phyloP scores from a whole-genome alignment of 805 yeast genomes.

The Lipomyces kockii region DNA sequence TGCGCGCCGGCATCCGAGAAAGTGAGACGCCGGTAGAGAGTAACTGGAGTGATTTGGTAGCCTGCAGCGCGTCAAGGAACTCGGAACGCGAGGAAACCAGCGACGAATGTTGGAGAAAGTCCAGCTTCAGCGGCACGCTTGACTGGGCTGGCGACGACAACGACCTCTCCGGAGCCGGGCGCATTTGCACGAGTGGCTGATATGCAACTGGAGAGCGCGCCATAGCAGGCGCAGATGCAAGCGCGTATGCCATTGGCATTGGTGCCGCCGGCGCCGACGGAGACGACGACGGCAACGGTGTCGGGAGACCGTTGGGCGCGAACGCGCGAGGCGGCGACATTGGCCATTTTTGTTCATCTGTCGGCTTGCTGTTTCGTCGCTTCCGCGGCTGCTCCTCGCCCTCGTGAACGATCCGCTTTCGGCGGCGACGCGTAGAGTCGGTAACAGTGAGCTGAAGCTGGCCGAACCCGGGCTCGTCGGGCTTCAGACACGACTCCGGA shows the following conservation, averaged over 20 bases:
- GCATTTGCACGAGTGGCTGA: too few relatives aligned
- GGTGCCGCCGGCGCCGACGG: neutral
- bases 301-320: constrained; percentile 7
- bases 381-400: constrained; percentile 8
- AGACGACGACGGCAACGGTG: constrained; percentile 17
- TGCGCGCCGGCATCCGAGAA: constrained; percentile 9
- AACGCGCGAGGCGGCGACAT: neutral
- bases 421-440: constrained; percentile 37
- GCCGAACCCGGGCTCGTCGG: constrained; percentile 68
- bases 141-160: neutral
- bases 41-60: constrained; percentile 50
- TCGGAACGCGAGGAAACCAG: constrained; percentile 43
- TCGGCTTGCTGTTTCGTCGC: constrained; percentile 12
- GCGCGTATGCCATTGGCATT: neutral
- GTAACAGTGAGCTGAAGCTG: constrained; percentile 51
- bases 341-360: constrained; percentile 4
- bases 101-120: constrained; percentile 24
- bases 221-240: neutral
- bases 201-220: too few relatives aligned
- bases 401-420: constrained; percentile 23
- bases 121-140: constrained; percentile 32
- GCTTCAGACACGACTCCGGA: constrained; percentile 62
- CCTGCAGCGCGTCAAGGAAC: constrained; percentile 49
- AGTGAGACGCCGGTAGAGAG: constrained; percentile 42
- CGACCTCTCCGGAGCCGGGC: neutral